These are phyloP conservation scores for Calvatia gigantea DNA, from an alignment of 768 basidiomycete species.

Conservation along the genomic window DNA sequence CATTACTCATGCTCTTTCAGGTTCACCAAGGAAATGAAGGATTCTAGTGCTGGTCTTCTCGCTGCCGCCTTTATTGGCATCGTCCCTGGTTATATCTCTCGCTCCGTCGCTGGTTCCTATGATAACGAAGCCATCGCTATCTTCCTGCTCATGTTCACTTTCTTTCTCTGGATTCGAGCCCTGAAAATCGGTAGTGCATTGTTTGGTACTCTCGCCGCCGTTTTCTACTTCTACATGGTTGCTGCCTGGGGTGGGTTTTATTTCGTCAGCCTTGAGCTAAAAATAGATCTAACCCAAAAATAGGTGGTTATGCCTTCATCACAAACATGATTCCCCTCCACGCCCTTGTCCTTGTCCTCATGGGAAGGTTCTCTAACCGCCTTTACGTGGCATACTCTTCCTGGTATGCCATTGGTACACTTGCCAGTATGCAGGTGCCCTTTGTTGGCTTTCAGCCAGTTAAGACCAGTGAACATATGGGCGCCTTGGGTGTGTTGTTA, in stretches of 20 bases:
- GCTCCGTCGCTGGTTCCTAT: conserved; percentile 98
- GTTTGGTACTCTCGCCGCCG: conserved; percentile 83
- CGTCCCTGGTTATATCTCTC: conserved; percentile 96
- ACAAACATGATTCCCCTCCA: conserved; percentile 99
- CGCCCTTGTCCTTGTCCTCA: conserved; percentile 88
- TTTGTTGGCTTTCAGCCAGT: conserved; percentile 99
- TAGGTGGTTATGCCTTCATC: conserved; percentile 98
- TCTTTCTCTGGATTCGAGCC: conserved; percentile 96
- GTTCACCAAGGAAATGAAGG: conserved; percentile 97
- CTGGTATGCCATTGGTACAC: conserved; percentile 97
- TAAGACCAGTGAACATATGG: conserved; percentile 97
- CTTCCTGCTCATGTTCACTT: conserved; percentile 99
- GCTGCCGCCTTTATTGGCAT: conserved; percentile 99
- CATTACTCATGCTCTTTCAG: conserved; percentile 34
- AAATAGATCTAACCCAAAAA: conserved; percentile 6
- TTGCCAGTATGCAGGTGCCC: conserved; percentile 98
- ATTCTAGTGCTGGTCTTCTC: conserved; percentile 91
- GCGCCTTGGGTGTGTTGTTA: conserved; percentile 71
- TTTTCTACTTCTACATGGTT: conserved; percentile 99
- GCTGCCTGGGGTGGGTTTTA: conserved; percentile 88
- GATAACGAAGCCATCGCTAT: conserved; percentile 99
- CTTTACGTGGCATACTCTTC: conserved; percentile 95
- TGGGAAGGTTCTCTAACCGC: conserved; percentile 91
- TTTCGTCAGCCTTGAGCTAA: not conserved
- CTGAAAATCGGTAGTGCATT: conserved; percentile 92